phyloP scores from a whole-genome alignment of 108 stramenopile genomes.

The Chaetoceros tenuissimus region DNA sequence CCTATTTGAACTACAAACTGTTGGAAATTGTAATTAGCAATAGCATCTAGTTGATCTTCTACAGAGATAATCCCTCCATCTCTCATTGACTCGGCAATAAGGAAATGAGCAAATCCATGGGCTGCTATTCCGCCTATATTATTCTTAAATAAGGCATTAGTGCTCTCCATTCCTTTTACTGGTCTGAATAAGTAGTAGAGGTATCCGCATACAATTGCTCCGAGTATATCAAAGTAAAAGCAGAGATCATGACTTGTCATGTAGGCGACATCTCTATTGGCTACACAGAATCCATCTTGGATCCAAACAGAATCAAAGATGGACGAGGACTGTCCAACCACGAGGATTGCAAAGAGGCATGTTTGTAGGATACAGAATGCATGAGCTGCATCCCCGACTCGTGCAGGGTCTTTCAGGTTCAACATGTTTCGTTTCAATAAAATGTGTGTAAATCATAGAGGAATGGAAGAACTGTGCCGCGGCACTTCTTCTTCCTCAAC shows the following conservation, averaged over 20 bases:
- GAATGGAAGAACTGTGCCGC: no score
- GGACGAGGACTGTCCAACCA: no score
- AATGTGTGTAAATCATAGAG: no score
- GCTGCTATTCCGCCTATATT: slow-evolving; percentile 7
- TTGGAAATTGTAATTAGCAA: not conserved
- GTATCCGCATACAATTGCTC: not conserved
- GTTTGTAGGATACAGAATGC: no score
- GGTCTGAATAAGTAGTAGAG: slow-evolving; percentile 1
- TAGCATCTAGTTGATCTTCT: not conserved
- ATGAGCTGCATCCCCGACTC: no score
- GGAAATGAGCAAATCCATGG: slow-evolving; percentile 16
- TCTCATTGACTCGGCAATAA: slow-evolving; percentile 6
- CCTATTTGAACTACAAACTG: not conserved
- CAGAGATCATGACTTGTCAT: slow-evolving; percentile 8
- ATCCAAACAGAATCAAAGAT: slow-evolving; percentile 10
- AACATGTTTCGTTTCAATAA: no score
- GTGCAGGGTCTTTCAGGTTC: no score
- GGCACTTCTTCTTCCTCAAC: no score
- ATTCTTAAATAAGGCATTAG: no score
- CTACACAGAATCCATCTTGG: slow-evolving; percentile 12
- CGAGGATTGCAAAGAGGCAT: no score
- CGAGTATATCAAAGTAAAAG: slow-evolving; percentile 7
- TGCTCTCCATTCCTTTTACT: slow-evolving; percentile 6
- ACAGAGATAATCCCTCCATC: not conserved
- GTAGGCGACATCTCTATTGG: slow-evolving; percentile 2